phyloP scores from a whole-genome alignment of 768 basidiomycete genomes.

The Tulasnella calospora region DNA sequence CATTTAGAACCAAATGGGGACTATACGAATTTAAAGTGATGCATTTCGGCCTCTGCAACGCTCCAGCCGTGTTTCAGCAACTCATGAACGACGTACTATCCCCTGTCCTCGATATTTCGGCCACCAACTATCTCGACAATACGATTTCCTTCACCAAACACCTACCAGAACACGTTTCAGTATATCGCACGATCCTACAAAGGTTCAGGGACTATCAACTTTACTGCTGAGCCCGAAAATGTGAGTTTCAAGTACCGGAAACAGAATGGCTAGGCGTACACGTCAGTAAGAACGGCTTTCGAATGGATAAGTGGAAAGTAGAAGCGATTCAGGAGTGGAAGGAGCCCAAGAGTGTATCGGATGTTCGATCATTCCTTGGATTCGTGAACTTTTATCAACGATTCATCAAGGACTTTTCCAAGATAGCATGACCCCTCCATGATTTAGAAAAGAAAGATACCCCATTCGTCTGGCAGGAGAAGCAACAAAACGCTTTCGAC shows the following conservation, averaged over 20 bases:
- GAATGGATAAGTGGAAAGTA: constrained; percentile 1
- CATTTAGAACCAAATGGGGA: constrained; percentile 8
- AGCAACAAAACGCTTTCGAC: background rate
- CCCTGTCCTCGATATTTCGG: constrained; percentile 20
- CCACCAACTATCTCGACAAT: constrained; percentile 29
- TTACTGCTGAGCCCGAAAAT: background rate
- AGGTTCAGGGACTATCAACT: background rate
- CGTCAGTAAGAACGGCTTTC: background rate
- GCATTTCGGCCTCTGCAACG: background rate
- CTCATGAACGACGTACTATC: background rate
- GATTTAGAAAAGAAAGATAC: background rate
- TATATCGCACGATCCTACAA: background rate
- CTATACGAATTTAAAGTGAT: background rate
- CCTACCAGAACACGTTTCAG: background rate
- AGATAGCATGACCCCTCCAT: background rate
- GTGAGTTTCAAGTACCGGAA: background rate
- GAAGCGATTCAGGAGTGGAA: constrained; percentile 9
- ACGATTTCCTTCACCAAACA: constrained; percentile 25
- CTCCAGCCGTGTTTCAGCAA: background rate
- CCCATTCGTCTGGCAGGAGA: background rate
- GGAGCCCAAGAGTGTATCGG: background rate
- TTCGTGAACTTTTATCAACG: background rate
- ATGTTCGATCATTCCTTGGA: background rate
- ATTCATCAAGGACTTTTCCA: constrained; percentile 9
- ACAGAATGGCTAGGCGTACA: background rate